Evolutionary conservation across 352 stramenopile genomes (phyloP), one percentile per base, ranked within the genome.

Genomic region (Phytophthora citrophthora): DNA sequence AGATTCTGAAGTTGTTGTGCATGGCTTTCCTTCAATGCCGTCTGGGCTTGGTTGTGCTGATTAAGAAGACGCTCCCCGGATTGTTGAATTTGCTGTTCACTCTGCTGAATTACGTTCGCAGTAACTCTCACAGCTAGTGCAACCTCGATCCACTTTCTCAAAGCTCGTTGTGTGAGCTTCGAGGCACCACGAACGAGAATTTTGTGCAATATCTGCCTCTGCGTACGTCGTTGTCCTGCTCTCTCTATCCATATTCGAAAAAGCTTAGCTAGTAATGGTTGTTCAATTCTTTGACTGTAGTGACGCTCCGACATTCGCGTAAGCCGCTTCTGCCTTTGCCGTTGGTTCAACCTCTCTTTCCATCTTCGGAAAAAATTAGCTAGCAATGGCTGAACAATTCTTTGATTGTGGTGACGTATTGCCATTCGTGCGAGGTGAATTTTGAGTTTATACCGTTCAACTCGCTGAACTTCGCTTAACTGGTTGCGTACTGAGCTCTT

Each of bases 1-100:
- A 84, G 46, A 3, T 57, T 55, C 15, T 67, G 61, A 2, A 81
- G 39, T 52, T 81, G 52, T 11, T 58, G 23, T 9, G 47, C 59
- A 9, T 74, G 43, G 12, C 32, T 48, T 45, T 70, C 43, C 2
- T 39, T 29, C 7, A 72, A 7, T 3, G 24, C 20, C 2, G 29
- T 41, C 16, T 54, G 49, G 5, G 23, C 46, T 68, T 74, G 48
- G 3, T 73, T 47, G 15, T 77, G 54, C 26, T 71, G 45, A 32
- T 10, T 59, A 5, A 16, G 40, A 27, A 68, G 29, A 24, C 16
- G 48, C 11, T 69, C 29, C 0, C 16, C 62, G 16, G 34, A 43
- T 12, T 65, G 31, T 15, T 63, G 23, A 29, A 67, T 52, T 12
- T 66, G 46, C 24, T 51, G 39, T 10, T 68, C 55, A 4, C 31